Evolutionary conservation across 225 moss, liverwort and hornwort genomes (phyloP).

Genomic region (Sphagnum contortum): DNA sequence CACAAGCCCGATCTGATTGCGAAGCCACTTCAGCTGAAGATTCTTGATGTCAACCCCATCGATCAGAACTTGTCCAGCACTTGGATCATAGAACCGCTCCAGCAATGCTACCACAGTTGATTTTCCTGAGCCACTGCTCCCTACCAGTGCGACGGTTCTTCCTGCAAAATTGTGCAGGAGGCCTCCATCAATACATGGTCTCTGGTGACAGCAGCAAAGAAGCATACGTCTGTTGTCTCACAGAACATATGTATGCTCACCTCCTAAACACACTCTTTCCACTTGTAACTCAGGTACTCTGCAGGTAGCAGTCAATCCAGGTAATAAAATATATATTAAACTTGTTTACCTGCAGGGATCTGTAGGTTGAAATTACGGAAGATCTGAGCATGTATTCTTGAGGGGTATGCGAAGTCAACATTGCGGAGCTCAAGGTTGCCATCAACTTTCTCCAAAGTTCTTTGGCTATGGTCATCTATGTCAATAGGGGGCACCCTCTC

Average conservation of each 20-base stretch:
- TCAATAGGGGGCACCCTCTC: conserved; percentile 36
- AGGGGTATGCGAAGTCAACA: conserved; percentile 50
- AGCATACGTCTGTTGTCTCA: too few species aligned
- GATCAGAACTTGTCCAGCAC: conserved; percentile 40
- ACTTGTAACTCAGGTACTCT: too few species aligned
- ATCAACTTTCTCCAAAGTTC: conserved; percentile 23
- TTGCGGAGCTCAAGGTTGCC: conserved; percentile 54
- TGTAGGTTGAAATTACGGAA: conserved; percentile 32
- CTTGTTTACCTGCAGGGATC: conserved; percentile 22
- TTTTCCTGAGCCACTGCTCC: conserved; percentile 67
- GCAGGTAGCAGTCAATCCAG: too few species aligned
- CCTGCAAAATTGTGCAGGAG: conserved; percentile 15
- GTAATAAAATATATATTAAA: too few species aligned
- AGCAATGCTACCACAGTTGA: conserved; percentile 51
- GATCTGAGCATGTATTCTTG: conserved; percentile 40
- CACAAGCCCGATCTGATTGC: conserved; percentile 57
- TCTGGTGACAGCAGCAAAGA: too few species aligned
- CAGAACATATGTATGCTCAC: too few species aligned
- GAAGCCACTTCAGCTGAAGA: conserved; percentile 50
- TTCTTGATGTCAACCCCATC: conserved; percentile 56
- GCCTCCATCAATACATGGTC: too few species aligned
- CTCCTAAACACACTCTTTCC: too few species aligned
- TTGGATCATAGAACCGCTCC: conserved; percentile 58
- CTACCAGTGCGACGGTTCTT: conserved; percentile 53
- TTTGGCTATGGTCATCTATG: conserved; percentile 17